phyloP scores from a whole-genome alignment of 1,284 basidiomycete species.

The Mycosarcoma maydis region DNA sequence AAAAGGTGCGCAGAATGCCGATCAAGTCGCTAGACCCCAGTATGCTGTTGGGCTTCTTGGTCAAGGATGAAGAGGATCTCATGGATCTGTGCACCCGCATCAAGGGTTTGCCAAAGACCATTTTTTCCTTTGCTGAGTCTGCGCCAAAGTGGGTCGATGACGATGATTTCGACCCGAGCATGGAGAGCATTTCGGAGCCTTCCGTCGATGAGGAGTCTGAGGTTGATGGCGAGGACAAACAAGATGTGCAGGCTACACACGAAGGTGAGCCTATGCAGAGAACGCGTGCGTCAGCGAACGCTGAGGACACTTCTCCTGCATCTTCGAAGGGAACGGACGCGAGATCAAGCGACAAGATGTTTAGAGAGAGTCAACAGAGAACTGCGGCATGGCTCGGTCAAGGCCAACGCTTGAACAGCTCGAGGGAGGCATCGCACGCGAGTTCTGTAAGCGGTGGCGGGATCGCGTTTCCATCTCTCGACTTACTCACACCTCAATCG shows the following conservation, averaged over 20 bases:
- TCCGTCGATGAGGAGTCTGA: slow-evolving; percentile 33
- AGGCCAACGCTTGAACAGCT: slow-evolving; percentile 1
- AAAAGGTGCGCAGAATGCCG: slow-evolving; percentile 90
- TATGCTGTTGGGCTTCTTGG: slow-evolving; percentile 93
- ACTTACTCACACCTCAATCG: slow-evolving; percentile 17
- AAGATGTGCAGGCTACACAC: neutral
- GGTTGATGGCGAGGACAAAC: slow-evolving; percentile 10
- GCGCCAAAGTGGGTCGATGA: slow-evolving; percentile 83
- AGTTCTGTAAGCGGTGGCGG: slow-evolving; percentile 6
- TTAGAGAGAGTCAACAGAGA: slow-evolving; percentile 25
- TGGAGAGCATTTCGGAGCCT: slow-evolving; percentile 65
- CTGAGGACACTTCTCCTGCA: neutral
- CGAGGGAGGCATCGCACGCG: neutral
- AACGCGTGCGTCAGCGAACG: neutral
- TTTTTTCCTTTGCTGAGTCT: slow-evolving; percentile 73
- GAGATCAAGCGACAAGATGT: slow-evolving; percentile 8
- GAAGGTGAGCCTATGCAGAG: neutral
- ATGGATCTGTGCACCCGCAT: slow-evolving; percentile 77
- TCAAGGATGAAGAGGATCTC: slow-evolving; percentile 83
- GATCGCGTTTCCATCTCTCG: slow-evolving; percentile 43
- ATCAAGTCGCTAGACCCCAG: slow-evolving; percentile 90
- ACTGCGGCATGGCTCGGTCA: slow-evolving; percentile 40
- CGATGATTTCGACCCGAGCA: slow-evolving; percentile 80
- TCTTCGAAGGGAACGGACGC: neutral
- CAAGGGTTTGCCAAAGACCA: slow-evolving; percentile 56